Evolutionary conservation across 345 rosid genomes (phyloP).

Genomic region (Eucalyptus cladocalyx): DNA sequence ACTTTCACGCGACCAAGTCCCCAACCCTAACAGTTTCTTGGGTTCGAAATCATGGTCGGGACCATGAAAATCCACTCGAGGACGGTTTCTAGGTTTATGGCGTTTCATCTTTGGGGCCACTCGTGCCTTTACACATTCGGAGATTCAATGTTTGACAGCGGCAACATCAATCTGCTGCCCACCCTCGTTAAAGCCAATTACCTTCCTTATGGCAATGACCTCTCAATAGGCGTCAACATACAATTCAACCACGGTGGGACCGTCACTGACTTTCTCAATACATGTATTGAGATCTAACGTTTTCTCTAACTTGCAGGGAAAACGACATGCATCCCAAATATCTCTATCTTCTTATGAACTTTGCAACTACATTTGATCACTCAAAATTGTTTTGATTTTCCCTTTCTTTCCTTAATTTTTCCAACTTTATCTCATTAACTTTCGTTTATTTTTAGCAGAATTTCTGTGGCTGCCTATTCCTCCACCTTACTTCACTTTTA

Average conservation of each 20-base stretch:
- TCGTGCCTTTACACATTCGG: conserved; percentile 33
- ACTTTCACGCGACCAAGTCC: neutral
- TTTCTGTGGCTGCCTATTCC: conserved; percentile 23
- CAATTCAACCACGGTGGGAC: conserved; percentile 14
- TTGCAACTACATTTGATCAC: too few species aligned
- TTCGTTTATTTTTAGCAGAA: conserved; percentile 10
- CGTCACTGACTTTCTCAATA: conserved; percentile 18
- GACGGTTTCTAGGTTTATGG: neutral
- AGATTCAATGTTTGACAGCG: conserved; percentile 27
- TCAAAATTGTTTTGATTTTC: too few species aligned
- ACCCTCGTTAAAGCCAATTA: conserved; percentile 25
- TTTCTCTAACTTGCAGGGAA: too few species aligned
- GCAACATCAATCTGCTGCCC: conserved; percentile 31
- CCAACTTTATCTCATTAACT: neutral
- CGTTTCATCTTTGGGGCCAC: neutral
- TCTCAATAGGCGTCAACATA: conserved; percentile 11
- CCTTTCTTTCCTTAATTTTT: neutral
- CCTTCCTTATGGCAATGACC: conserved; percentile 14
- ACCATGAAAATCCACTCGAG: neutral
- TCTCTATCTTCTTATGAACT: too few species aligned
- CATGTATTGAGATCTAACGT: neutral
- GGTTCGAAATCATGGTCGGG: neutral
- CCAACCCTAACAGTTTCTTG: neutral
- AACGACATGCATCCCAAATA: too few species aligned
- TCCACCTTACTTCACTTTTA: conserved; percentile 11